phyloP scores from a whole-genome alignment of 2,329 filamentous ascomycete species.

The Aspergillus ustus region DNA sequence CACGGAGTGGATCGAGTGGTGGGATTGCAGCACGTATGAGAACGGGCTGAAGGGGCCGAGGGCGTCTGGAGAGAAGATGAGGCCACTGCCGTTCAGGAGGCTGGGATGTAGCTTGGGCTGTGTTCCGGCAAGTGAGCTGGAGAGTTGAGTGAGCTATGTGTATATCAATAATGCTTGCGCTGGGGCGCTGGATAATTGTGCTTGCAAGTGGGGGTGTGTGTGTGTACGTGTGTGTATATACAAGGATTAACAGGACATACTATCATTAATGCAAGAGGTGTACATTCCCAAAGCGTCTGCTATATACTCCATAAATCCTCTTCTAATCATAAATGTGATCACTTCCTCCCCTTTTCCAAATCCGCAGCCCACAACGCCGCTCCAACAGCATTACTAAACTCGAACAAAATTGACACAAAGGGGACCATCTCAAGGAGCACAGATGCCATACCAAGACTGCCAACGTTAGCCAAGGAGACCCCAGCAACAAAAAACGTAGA shows the following conservation, averaged over 20 bases:
- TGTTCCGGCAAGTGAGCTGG: constrained; percentile 25
- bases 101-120: constrained; percentile 48
- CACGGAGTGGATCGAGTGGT: constrained; percentile 52
- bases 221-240: background rate
- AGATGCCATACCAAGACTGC: constrained; percentile 70
- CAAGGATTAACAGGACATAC: background rate
- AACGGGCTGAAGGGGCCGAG: constrained; percentile 42
- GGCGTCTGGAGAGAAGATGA: constrained; percentile 34
- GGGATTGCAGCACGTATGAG: constrained; percentile 47
- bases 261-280: background rate
- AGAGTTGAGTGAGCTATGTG: background rate
- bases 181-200: background rate
- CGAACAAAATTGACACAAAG: constrained; percentile 78
- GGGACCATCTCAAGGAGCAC: constrained; percentile 85
- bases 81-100: constrained; percentile 46
- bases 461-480: constrained; percentile 14
- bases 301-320: background rate
- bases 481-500: background rate
- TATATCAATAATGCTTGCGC: background rate
- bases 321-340: background rate
- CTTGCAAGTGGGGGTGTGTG: background rate
- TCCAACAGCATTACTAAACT: constrained; percentile 89
- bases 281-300: background rate
- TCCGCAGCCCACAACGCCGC: constrained; percentile 95
- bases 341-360: constrained; percentile 62